Evolutionary conservation across 305 asterid species (phyloP).

Genomic region (Salvia sclarea): DNA sequence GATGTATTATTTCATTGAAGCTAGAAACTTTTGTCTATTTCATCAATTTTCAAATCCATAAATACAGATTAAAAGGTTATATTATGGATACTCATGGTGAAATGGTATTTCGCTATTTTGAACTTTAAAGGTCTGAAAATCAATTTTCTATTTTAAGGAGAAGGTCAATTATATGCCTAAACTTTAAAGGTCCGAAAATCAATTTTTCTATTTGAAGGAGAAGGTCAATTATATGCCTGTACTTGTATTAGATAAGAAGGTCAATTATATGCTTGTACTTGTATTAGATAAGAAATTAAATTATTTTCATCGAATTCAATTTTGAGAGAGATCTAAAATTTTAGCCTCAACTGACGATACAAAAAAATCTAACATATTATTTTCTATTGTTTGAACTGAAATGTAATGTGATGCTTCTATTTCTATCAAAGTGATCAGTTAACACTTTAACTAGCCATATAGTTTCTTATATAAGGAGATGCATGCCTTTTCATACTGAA

Average conservation of each 20-base stretch:
- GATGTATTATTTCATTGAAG: neutral
- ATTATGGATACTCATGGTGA: no score
- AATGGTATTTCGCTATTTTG: neutral
- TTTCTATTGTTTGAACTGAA: neutral
- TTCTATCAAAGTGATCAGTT: neutral
- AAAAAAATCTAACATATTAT: neutral
- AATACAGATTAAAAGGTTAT: neutral
- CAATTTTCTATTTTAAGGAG: neutral
- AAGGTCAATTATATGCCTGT: no score
- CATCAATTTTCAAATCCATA: neutral
- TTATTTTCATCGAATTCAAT: neutral
- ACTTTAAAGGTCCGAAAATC: neutral
- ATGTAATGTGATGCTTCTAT: neutral
- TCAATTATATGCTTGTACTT: neutral
- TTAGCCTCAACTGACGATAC: neutral
- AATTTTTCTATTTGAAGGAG: neutral
- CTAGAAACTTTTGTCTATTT: neutral
- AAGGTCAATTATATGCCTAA: no score
- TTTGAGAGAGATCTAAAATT: neutral
- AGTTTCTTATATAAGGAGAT: no score
- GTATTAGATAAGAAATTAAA: neutral
- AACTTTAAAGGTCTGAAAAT: neutral
- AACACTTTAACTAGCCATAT: neutral
- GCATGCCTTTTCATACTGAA: no score
- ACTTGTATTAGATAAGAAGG: no score